A percentile compares a stretch with the other conserved stretches of the same genome.
phyloP scores from a whole-genome alignment of 345 rosid genomes.

The Eucalyptus rudis region DNA sequence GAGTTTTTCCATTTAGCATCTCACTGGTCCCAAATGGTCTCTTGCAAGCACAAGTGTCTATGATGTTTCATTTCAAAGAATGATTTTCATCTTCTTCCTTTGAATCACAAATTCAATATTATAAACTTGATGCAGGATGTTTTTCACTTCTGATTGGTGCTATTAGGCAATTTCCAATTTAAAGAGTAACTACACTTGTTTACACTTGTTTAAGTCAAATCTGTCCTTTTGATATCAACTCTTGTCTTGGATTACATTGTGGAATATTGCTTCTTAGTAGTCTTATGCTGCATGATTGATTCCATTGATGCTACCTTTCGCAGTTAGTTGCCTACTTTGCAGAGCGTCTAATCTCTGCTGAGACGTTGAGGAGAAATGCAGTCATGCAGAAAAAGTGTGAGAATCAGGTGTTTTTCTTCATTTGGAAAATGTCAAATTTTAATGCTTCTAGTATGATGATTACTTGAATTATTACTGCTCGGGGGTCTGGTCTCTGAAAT shows the following conservation, averaged over 20 bases:
- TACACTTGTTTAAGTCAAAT: neutral
- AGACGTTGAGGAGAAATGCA: constrained; percentile 60
- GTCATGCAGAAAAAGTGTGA: constrained; percentile 59
- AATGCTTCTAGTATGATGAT: neutral
- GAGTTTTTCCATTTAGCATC: neutral
- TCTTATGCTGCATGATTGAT: neutral
- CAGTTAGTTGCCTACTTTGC: constrained; percentile 73
- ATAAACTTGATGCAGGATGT: neutral
- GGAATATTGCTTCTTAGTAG: neutral
- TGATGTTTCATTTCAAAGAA: neutral
- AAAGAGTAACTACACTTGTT: neutral
- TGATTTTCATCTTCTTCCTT: neutral
- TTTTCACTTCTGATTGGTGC: neutral
- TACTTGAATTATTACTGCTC: neutral
- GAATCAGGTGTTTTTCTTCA: neutral
- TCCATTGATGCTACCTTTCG: constrained; percentile 2
- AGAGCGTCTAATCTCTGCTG: constrained; percentile 53
- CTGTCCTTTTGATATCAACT: neutral
- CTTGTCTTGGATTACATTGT: neutral
- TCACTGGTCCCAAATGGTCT: neutral
- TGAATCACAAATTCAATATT: neutral
- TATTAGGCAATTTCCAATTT: neutral
- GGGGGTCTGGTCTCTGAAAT: neutral
- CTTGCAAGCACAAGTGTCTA: neutral
- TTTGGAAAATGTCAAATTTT: neutral